Percentiles rank a stretch among this genome's conserved stretches.
Conservation (phyloP, 192 early-diverging fungal genomes). For the Backusella tuberculispora region DNA sequence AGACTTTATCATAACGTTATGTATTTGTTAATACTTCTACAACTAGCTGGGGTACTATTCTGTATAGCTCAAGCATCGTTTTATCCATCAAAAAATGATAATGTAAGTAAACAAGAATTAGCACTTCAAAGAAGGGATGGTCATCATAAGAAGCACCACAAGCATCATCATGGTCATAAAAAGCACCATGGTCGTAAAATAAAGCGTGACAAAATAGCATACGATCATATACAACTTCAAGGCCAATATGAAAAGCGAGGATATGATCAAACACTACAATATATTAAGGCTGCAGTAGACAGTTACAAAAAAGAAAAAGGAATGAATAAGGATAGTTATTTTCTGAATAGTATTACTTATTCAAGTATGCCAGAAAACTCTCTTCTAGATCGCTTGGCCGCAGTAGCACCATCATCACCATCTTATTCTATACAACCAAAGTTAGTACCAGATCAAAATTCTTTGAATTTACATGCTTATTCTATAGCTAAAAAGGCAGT, state of each 20-base stretch:
- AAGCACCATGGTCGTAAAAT: not conserved
- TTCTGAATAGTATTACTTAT: not conserved
- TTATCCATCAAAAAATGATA: not conserved
- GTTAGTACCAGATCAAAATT: not conserved
- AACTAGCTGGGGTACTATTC: not conserved
- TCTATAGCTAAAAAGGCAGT: not conserved
- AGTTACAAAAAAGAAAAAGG: constrained; percentile 1
- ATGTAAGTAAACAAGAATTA: not conserved
- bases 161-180: not conserved
- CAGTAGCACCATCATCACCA: too few relatives aligned
- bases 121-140: not conserved
- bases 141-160: not conserved
- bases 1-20: not conserved
- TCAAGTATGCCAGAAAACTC: not conserved
- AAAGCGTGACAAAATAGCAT: not conserved
- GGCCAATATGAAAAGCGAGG: not conserved
- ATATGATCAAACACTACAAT: constrained; percentile 8
- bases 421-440: not conserved
- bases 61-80: not conserved
- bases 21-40: not conserved
- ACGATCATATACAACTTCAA: not conserved
- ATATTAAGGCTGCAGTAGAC: not conserved
- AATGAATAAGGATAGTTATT: not conserved
- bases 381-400: not conserved
- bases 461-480: not conserved